Conservation (phyloP, 345 rosid genomes). For the Alliaria petiolata region DNA sequence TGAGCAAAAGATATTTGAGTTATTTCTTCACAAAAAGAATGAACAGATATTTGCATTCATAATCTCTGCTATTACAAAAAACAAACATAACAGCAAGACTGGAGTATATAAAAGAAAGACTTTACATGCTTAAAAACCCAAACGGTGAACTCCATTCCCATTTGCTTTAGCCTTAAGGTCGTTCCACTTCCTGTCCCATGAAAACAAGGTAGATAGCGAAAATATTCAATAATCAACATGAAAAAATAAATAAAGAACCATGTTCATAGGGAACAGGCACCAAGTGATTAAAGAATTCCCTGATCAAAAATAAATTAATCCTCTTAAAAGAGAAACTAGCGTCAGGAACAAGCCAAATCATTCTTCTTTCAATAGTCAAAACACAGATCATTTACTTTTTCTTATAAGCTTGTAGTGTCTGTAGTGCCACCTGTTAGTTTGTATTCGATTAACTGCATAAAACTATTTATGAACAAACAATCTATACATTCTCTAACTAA, state of each 20-base stretch:
- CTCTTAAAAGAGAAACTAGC: background rate
- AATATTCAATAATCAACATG: constrained; percentile 11
- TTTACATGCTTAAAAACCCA: constrained; percentile 99
- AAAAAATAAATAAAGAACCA: background rate
- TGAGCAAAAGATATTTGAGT: constrained; percentile 6
- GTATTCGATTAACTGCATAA: background rate
- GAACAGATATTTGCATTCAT: background rate
- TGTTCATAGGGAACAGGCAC: background rate
- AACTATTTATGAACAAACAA: background rate
- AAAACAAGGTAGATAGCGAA: constrained; percentile 12
- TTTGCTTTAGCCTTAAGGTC: constrained; percentile 84
- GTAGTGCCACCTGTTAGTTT: background rate
- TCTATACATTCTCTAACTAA: constrained; percentile 1
- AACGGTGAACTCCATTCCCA: constrained; percentile 98
- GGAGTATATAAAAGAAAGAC: constrained; percentile 12
- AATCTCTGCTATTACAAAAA: background rate
- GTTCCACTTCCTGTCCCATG: constrained; percentile 65
- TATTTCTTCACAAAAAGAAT: background rate
- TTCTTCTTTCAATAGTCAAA: constrained; percentile 7
- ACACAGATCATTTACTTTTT: background rate
- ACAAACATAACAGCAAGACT: constrained; percentile 16
- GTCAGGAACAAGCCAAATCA: constrained; percentile 2
- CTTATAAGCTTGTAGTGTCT: background rate
- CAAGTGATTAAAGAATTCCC: background rate
- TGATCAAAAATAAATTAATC: background rate